Conservation (phyloP, 2,329 filamentous ascomycete genomes). For the Trichophyton rubrum region DNA sequence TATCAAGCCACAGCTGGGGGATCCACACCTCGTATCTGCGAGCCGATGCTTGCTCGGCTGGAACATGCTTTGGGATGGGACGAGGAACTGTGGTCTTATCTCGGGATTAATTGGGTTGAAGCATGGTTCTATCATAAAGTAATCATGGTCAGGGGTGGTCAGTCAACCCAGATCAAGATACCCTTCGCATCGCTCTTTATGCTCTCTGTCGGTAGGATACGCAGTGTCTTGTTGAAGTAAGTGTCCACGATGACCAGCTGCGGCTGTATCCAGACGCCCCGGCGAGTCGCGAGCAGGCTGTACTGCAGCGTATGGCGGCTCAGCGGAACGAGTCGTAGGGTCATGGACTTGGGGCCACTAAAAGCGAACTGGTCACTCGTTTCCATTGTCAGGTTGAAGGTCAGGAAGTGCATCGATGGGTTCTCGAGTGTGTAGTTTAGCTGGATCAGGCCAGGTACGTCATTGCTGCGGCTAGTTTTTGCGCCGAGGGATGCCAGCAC, state of each 20-base stretch:
- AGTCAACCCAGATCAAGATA: constrained; percentile 32
- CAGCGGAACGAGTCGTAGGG: constrained; percentile 69
- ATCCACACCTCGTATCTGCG: neutral
- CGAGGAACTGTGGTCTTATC: too few relatives aligned
- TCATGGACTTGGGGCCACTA: constrained; percentile 70
- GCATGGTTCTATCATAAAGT: neutral
- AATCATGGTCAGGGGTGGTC: neutral
- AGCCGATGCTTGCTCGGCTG: neutral
- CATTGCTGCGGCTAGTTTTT: constrained; percentile 16
- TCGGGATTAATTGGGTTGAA: neutral
- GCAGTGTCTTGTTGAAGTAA: constrained; percentile 84
- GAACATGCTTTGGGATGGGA: neutral
- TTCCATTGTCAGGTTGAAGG: constrained; percentile 86
- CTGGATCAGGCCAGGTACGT: constrained; percentile 28
- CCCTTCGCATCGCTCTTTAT: constrained; percentile 46
- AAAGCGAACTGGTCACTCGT: constrained; percentile 88
- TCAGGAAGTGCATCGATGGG: constrained; percentile 84
- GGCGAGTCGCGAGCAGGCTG: constrained; percentile 53
- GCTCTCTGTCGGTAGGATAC: constrained; percentile 65
- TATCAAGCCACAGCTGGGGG: neutral
- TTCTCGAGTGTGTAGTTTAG: constrained; percentile 73
- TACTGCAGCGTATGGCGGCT: constrained; percentile 64
- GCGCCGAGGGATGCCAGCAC: constrained; percentile 48
- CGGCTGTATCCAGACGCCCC: constrained; percentile 57
- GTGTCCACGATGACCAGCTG: constrained; percentile 69